These are phyloP conservation scores for Trametes gibbosa DNA, from an alignment of 768 basidiomycete species.

Conservation along the genomic window DNA sequence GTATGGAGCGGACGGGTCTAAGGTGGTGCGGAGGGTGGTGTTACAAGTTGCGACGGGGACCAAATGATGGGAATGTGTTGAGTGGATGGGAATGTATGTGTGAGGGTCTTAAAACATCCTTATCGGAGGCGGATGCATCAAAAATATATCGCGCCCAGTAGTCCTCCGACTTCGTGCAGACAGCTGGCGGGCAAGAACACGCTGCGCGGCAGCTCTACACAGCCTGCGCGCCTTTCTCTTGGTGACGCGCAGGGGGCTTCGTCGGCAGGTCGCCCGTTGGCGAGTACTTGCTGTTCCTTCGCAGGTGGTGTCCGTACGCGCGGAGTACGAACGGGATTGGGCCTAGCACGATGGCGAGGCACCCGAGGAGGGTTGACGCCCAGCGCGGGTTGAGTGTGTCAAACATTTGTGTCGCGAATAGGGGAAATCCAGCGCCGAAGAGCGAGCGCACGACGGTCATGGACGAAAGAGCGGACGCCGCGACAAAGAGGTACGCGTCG, in stretches of 20 bases:
- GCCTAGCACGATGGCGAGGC: slow-evolving; percentile 50
- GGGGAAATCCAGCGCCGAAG: slow-evolving; percentile 32
- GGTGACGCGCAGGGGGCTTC: neutral
- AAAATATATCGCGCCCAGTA: neutral
- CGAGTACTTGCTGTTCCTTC: slow-evolving; percentile 28
- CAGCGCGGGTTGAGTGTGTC: slow-evolving; percentile 47
- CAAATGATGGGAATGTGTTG: neutral
- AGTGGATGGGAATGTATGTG: neutral
- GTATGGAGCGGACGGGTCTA: too few species aligned
- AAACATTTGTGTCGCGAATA: slow-evolving; percentile 46
- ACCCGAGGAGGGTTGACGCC: slow-evolving; percentile 60
- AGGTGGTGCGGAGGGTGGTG: too few species aligned
- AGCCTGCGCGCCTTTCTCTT: slow-evolving; percentile 3
- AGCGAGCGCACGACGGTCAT: slow-evolving; percentile 49
- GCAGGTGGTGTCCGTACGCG: slow-evolving; percentile 26
- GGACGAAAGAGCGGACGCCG: slow-evolving; percentile 57
- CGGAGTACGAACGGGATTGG: slow-evolving; percentile 38
- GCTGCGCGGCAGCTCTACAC: neutral
- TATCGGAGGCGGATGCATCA: neutral
- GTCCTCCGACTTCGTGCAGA: neutral
- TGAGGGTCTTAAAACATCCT: neutral
- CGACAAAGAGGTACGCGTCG: slow-evolving; percentile 56
- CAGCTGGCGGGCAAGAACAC: neutral
- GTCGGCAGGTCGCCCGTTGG: slow-evolving; percentile 16
- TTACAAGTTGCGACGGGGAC: too few species aligned